Evolutionary conservation across 129 eudicot genomes (phyloP).

Genomic region (Solidago caesia): DNA sequence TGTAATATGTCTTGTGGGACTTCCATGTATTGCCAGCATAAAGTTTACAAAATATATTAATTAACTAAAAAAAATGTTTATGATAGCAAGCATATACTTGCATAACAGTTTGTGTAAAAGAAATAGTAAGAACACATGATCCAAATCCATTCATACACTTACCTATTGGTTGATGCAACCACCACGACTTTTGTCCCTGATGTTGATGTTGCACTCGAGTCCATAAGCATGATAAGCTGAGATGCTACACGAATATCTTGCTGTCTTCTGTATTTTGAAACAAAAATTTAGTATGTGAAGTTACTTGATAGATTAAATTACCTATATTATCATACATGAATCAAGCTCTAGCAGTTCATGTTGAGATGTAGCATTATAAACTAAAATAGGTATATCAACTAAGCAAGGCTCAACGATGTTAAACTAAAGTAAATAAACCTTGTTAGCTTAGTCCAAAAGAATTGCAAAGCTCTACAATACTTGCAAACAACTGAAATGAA

Average conservation of each 20-base stretch:
- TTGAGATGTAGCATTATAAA: neutral
- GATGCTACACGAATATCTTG: conserved; percentile 81
- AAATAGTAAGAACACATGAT: too few species aligned
- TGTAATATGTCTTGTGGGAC: neutral
- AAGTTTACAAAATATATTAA: conserved; percentile 1
- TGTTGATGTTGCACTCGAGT: conserved; percentile 53
- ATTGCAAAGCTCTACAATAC: too few species aligned
- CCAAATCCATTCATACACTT: neutral
- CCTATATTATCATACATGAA: neutral
- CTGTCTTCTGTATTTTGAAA: conserved; percentile 57
- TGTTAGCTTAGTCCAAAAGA: too few species aligned
- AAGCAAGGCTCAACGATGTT: neutral
- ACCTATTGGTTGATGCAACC: conserved; percentile 98
- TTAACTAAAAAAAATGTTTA: neutral
- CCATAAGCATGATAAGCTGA: conserved; percentile 86
- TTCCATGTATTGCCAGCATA: conserved; percentile 5
- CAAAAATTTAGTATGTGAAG: neutral
- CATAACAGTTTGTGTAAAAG: too few species aligned
- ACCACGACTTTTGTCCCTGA: conserved; percentile 70
- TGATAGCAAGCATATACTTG: too few species aligned
- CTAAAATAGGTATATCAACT: too few species aligned
- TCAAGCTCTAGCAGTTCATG: neutral
- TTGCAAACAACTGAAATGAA: too few species aligned
- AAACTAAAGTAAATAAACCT: neutral
- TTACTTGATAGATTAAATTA: neutral